Percentiles rank a stretch among this genome's conserved stretches.
Evolutionary conservation across 176 grass and related monocot genomes (phyloP).

Genomic region (Triticum timopheevii): DNA sequence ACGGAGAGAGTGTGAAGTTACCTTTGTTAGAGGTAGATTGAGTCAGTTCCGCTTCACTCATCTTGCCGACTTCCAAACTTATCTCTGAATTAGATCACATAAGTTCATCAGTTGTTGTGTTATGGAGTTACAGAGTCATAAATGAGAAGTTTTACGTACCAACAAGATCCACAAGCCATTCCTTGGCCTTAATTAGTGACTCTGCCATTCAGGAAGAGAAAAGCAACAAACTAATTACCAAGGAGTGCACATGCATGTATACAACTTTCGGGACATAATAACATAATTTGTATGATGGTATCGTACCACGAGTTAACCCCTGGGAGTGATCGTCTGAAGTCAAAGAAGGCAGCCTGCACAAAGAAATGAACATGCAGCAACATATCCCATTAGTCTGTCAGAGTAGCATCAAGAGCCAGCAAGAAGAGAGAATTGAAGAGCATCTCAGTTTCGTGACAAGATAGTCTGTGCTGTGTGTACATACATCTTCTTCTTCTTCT

Average conservation of each 20-base stretch:
- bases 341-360: background rate
- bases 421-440: background rate
- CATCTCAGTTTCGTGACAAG: background rate
- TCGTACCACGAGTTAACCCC: background rate
- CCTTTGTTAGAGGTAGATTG: background rate
- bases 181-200: background rate
- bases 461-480: background rate
- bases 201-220: background rate
- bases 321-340: background rate
- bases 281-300: background rate
- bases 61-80: background rate
- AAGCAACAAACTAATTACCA: background rate
- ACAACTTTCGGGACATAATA: background rate
- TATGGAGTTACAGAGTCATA: background rate
- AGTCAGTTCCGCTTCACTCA: background rate
- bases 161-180: conserved; percentile 11
- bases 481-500: conserved; percentile 11
- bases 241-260: background rate
- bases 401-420: background rate
- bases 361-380: background rate
- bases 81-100: background rate
- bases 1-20: background rate
- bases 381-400: background rate
- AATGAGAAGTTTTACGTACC: background rate
- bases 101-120: background rate